A percentile compares a stretch with the other conserved stretches of the same genome.
Evolutionary conservation across 306 rosid species (phyloP).

Genomic region (Astragalus glycyphyllos): DNA sequence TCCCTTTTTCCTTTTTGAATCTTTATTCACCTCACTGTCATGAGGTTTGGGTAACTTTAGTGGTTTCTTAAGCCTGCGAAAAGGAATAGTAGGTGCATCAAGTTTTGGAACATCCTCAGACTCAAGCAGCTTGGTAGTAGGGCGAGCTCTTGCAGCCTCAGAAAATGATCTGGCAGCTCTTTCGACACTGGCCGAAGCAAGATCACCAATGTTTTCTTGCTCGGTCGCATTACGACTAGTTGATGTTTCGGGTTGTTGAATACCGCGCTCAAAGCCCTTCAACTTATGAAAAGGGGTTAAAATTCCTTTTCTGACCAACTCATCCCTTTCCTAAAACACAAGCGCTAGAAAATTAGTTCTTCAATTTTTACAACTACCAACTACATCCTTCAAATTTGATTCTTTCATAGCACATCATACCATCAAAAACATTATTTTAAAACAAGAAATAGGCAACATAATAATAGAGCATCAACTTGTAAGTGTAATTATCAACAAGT

Average conservation of each 20-base stretch:
- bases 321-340: slow-evolving; percentile 87
- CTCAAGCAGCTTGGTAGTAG: slow-evolving; percentile 82
- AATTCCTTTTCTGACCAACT: slow-evolving; percentile 83
- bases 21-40: slow-evolving; percentile 51
- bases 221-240: slow-evolving; percentile 46
- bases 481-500: slow-evolving; percentile 10
- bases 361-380: slow-evolving; percentile 21
- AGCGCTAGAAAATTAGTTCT: slow-evolving; percentile 46
- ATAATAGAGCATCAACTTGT: slow-evolving; percentile 1
- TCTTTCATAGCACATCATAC: slow-evolving; percentile 7
- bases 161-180: slow-evolving; percentile 71
- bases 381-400: slow-evolving; percentile 32
- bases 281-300: slow-evolving; percentile 94
- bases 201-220: slow-evolving; percentile 53
- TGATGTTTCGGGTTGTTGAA: slow-evolving; percentile 68
- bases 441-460: slow-evolving; percentile 5
- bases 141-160: slow-evolving; percentile 89
- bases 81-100: slow-evolving; percentile 84
- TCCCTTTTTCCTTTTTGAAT: slow-evolving; percentile 54
- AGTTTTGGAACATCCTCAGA: slow-evolving; percentile 77
- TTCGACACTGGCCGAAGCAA: slow-evolving; percentile 69
- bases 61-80: slow-evolving; percentile 69
- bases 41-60: slow-evolving; percentile 53
- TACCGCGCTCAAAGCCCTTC: slow-evolving; percentile 86
- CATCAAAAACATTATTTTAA: neutral